Conservation (phyloP, 2,329 filamentous ascomycete species). For the Botrytis fragariae region DNA sequence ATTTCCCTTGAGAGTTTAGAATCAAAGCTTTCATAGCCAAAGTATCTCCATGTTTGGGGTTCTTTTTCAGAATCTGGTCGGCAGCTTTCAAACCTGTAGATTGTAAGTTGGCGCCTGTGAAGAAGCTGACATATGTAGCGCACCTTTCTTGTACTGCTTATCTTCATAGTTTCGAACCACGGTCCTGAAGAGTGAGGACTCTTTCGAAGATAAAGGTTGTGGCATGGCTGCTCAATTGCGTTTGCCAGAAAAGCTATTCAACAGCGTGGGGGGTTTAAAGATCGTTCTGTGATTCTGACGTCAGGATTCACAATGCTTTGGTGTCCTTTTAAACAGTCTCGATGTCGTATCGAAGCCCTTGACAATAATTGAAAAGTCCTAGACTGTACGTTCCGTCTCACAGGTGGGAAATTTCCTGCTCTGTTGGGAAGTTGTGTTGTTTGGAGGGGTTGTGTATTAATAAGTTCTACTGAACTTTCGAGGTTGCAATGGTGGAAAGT, state of each 20-base stretch:
- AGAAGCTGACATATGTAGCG: slow-evolving; percentile 21
- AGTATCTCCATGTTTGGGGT: slow-evolving; percentile 94
- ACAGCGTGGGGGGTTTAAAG: slow-evolving; percentile 12
- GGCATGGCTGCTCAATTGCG: slow-evolving; percentile 52
- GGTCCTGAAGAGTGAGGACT: slow-evolving; percentile 89
- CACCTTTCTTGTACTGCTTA: slow-evolving; percentile 93
- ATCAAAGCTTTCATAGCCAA: slow-evolving; percentile 99
- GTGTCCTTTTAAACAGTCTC: neutral
- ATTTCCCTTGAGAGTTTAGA: slow-evolving; percentile 86
- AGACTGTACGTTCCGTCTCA: neutral
- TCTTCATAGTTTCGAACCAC: slow-evolving; percentile 96
- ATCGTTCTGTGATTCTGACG: slow-evolving; percentile 1
- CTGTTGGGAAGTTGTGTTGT: neutral
- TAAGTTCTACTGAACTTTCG: slow-evolving; percentile 1
- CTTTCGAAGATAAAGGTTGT: slow-evolving; percentile 77
- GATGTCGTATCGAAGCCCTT: neutral
- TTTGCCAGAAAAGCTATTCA: slow-evolving; percentile 5
- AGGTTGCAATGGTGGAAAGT: slow-evolving; percentile 16
- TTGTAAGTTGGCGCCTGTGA: slow-evolving; percentile 27
- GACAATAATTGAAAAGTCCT: neutral
- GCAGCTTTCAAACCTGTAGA: slow-evolving; percentile 78
- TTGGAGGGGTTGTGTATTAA: slow-evolving; percentile 19
- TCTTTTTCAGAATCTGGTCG: slow-evolving; percentile 93
- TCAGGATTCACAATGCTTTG: neutral
- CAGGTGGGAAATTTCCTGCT: slow-evolving; percentile 7